Evolutionary conservation across 2,329 filamentous ascomycete species (phyloP), one percentile per base, ranked within the genome.

Genomic region (Triangularia verruculosa): DNA sequence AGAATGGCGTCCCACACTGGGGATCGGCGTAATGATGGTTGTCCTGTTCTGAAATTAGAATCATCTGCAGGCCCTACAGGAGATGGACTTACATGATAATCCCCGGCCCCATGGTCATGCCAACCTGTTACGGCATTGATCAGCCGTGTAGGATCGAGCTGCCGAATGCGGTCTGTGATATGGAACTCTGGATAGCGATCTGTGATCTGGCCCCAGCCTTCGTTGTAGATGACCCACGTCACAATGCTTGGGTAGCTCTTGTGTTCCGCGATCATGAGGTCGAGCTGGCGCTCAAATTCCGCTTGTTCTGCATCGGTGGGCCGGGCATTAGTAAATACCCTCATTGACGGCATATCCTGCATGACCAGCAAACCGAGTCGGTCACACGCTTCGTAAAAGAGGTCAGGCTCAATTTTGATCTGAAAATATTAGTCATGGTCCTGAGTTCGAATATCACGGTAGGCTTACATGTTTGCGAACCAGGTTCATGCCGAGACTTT

Each of bases 21-120:
- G 89, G 86, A 51, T 84, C 87, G 0, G 88, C 85, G 72, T 91
- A 91, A 72, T 91, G 86, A 68, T 91, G 88, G 67, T 90, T 91
- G 64, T 91, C 88, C 75, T 83, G 51, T n/a, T 6, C 9, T 5
- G 17, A 5, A 25, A n/a, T 22, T 25, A 53, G 13, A 30, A 9
- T 20, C 20, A 51, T 47, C 54, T 34, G 4, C 13, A 55, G 3
- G 3, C 11, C 2, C 20, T 15, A 15, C 4, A 51, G 51, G 12
- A 54, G 2, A n/a, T 54, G 25, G 15, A 59, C 72, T 57, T 64
- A 76, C 74, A 34, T 78, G 81, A 66, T 81, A 90, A 70, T 91
- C 88, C 0, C 89, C 89, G 1, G 82, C 86, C 0, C 87, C 87
- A 24, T 90, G 86, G 61, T 91, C 89, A 28, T 80, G 71, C 89